Percentiles rank a stretch among this genome's conserved stretches.
Conservation (phyloP, 1,284 basidiomycete genomes). For the Boletus smithii region DNA sequence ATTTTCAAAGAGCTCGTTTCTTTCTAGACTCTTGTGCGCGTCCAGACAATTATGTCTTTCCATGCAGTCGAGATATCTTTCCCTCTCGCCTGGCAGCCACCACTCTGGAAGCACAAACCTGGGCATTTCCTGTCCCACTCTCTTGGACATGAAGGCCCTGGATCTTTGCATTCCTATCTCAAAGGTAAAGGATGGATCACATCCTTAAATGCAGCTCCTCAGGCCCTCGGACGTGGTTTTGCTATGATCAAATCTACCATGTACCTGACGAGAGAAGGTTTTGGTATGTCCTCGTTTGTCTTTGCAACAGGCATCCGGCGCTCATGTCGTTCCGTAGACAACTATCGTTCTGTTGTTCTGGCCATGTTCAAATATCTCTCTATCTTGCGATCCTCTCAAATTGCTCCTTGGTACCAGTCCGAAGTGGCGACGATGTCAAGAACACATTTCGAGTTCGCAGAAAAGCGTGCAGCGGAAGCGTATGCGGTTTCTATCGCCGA, state of each 20-base stretch:
- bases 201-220: slow-evolving; percentile 70
- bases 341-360: slow-evolving; percentile 74
- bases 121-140: slow-evolving; percentile 81
- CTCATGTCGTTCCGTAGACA: slow-evolving; percentile 38
- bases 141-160: slow-evolving; percentile 94
- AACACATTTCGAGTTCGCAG: slow-evolving; percentile 85
- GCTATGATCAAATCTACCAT: slow-evolving; percentile 86
- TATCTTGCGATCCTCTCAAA: slow-evolving; percentile 68
- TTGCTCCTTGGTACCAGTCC: slow-evolving; percentile 73
- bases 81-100: slow-evolving; percentile 81
- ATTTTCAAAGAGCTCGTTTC: background rate
- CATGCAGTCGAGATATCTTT: slow-evolving; percentile 87
- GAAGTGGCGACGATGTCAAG: slow-evolving; percentile 77
- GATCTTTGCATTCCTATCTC: slow-evolving; percentile 88
- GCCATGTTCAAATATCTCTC: slow-evolving; percentile 86
- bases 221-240: slow-evolving; percentile 78
- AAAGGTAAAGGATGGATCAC: slow-evolving; percentile 93
- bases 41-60: slow-evolving; percentile 90
- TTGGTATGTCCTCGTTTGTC: slow-evolving; percentile 53
- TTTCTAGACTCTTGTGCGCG: slow-evolving; percentile 73
- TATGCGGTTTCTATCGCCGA: slow-evolving; percentile 82
- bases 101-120: slow-evolving; percentile 82
- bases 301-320: slow-evolving; percentile 5
- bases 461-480: slow-evolving; percentile 77
- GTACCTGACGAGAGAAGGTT: slow-evolving; percentile 83